Base-by-base conservation (phyloP, 2,329 filamentous ascomycete species). In the Pestalotiopsis sp. region DNA sequence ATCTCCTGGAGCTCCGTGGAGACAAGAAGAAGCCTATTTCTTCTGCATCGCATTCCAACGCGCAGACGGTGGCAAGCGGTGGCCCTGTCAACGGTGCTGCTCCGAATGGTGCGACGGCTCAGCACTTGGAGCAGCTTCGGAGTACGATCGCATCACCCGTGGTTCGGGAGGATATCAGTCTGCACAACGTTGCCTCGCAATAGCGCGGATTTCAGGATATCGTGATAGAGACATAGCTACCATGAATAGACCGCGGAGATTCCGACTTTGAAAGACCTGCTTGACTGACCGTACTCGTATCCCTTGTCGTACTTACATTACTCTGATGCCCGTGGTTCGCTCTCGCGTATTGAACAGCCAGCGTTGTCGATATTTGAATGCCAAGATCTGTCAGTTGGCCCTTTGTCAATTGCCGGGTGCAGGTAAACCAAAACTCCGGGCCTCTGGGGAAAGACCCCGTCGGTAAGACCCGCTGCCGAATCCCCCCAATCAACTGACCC, bases 1-100 rank as follows among this genome's bases (percentile, higher is more conserved):
- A 94, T 74, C 84, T 97, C 4, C 91, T 93, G 79, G 83, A 86
- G 68, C 80, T 94, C 20, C 86, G 93, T 65, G 92, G 91, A 60
- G 90, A 93, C 78, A 91, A 88, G 70, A 84, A 86, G 70, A 92
- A 92, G 79, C 60, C 67, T 7, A 22, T n/a, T 1, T 44, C 35
- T 1, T 26, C 68, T 2, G 61, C 67, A 1, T 67, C 68, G n/a
- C 65, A 59, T n/a, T 66, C 71, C 39, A 58, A 44, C 40, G 22
- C 62, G n/a, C 55, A 65, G 26, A 40, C 63, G 2, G 60, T 66
- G n/a, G 69, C 70, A 26, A 75, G 70, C 57, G 74, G 70, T 35
- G 70, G 70, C 9, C 70, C 70, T 20, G 72, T 70, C 9, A 48
- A 69, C 24, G 65, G 66, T 10, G 64, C 64, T 6, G 68, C 66